phyloP scores from a whole-genome alignment of 441 rosid species.

The Gossypium aridum region DNA sequence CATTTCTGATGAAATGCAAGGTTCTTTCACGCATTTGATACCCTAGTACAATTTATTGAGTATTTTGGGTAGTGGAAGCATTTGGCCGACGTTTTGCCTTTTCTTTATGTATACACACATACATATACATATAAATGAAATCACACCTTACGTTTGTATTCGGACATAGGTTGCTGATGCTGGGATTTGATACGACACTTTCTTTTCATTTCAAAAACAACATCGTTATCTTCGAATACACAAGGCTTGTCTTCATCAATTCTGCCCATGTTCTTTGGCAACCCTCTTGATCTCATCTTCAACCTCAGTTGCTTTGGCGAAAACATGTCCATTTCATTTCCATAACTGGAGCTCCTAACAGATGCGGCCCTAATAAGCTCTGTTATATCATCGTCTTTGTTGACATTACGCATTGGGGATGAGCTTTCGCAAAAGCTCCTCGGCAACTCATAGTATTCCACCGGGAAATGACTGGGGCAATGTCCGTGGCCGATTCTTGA shows the following conservation, averaged over 20 bases:
- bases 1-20: background rate
- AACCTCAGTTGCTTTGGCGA: background rate
- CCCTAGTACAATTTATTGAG: background rate
- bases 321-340: constrained; percentile 37
- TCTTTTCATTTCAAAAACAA: background rate
- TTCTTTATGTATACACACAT: background rate
- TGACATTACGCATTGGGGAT: constrained; percentile 13
- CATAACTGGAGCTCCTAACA: constrained; percentile 44
- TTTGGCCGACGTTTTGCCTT: background rate
- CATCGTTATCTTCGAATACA: constrained; percentile 32
- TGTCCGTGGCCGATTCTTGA: constrained; percentile 21
- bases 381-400: constrained; percentile 50
- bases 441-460: constrained; percentile 26
- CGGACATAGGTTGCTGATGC: background rate
- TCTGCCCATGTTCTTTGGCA: constrained; percentile 76
- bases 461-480: constrained; percentile 8
- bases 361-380: constrained; percentile 75
- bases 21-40: background rate
- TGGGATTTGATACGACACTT: constrained; percentile 25
- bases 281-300: constrained; percentile 8
- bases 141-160: background rate
- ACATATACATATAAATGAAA: background rate
- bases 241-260: constrained; percentile 64
- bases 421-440: constrained; percentile 54
- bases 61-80: background rate